Conservation (phyloP, 192 early-diverging fungal genomes). For the Phlyctochytrium bullatum region DNA sequence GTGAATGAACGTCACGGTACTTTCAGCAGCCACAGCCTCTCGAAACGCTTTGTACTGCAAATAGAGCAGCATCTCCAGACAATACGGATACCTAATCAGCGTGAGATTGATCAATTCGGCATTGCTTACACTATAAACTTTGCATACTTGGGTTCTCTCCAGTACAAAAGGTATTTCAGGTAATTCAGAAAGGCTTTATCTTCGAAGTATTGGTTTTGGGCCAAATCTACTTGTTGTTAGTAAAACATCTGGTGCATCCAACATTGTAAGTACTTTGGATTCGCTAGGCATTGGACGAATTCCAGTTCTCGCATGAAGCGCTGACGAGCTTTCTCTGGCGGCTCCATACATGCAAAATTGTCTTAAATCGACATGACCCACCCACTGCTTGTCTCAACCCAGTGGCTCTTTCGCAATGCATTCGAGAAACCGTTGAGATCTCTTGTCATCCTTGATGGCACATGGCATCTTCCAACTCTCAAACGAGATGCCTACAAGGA, state of each 20-base stretch:
- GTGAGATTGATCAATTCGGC: neutral
- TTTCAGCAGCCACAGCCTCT: slow-evolving; percentile 66
- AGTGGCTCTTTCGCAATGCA: neutral
- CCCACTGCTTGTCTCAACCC: neutral
- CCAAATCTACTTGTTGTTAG: slow-evolving; percentile 57
- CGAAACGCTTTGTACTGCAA: slow-evolving; percentile 83
- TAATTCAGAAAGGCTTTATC: slow-evolving; percentile 86
- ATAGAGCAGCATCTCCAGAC: slow-evolving; percentile 79
- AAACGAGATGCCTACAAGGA: slow-evolving; percentile 63
- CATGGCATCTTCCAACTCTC: slow-evolving; percentile 84
- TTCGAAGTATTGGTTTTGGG: slow-evolving; percentile 83
- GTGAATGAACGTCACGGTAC: slow-evolving; percentile 72
- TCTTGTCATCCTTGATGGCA: slow-evolving; percentile 86
- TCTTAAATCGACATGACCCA: no score
- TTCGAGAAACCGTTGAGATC: no score
- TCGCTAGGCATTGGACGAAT: slow-evolving; percentile 92
- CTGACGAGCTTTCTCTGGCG: no score
- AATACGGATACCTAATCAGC: slow-evolving; percentile 74
- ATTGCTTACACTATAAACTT: slow-evolving; percentile 73
- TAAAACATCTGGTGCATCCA: neutral
- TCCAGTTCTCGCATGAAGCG: slow-evolving; percentile 91
- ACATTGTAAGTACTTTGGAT: slow-evolving; percentile 92
- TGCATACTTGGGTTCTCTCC: slow-evolving; percentile 85
- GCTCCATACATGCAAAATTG: no score
- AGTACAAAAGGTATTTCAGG: slow-evolving; percentile 88